Conservation (phyloP, 2,329 filamentous ascomycete species). For the Huntiella bhutanensis region DNA sequence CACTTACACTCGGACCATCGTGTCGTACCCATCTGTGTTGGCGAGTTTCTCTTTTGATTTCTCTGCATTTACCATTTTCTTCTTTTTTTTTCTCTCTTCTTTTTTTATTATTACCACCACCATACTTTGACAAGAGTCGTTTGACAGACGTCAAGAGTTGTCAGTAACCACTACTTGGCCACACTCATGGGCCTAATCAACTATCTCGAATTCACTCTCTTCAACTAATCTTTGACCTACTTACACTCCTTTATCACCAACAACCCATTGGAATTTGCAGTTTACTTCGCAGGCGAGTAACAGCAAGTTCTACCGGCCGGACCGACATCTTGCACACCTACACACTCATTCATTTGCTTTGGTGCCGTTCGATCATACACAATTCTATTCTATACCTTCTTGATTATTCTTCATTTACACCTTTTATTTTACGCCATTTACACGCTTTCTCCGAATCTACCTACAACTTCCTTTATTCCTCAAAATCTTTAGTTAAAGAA, state of each 20-base stretch:
- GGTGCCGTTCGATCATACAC: not conserved
- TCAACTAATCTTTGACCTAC: not conserved
- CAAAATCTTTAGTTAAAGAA: slow-evolving; percentile 14
- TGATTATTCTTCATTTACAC: slow-evolving; percentile 6
- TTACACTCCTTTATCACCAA: not conserved
- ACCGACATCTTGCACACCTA: slow-evolving; percentile 6
- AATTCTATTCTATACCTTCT: slow-evolving; percentile 8
- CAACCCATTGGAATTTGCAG: not conserved
- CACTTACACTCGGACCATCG: not conserved
- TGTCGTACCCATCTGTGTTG: not conserved
- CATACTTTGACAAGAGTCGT: not conserved
- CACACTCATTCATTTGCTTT: slow-evolving; percentile 1
- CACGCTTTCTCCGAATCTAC: slow-evolving; percentile 8
- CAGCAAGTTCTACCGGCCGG: slow-evolving; percentile 11
- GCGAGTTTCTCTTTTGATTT: not conserved
- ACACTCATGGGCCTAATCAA: not conserved
- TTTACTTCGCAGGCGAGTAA: slow-evolving; percentile 12
- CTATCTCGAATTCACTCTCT: not conserved
- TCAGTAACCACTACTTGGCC: not conserved
- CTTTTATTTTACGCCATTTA: not conserved
- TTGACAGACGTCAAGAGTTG: not conserved
- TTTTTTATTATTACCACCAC: not conserved
- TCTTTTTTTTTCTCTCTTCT: no score
- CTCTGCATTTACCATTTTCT: not conserved
- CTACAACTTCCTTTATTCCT: not conserved